phyloP scores from a whole-genome alignment of 192 early-diverging fungal species.

The Phycomyces blakesleeanus region DNA sequence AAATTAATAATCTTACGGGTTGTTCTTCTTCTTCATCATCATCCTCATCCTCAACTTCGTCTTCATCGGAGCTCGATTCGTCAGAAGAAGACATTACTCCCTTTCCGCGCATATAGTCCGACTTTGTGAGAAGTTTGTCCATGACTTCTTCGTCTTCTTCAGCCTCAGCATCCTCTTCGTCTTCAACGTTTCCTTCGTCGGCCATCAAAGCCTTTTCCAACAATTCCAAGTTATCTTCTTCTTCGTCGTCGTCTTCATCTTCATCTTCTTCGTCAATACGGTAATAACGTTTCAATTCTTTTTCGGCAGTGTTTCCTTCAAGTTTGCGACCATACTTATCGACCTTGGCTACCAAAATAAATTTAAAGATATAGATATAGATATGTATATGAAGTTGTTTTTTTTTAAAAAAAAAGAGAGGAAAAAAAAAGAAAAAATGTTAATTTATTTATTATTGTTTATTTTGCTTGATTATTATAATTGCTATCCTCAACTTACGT shows the following conservation, averaged over 20 bases:
- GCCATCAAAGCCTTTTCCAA: slow-evolving; percentile 39
- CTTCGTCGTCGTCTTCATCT: slow-evolving; percentile 35
- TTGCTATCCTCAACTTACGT: slow-evolving; percentile 37
- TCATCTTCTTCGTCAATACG: slow-evolving; percentile 58
- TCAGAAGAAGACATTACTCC: slow-evolving; percentile 64
- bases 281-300: slow-evolving; percentile 74
- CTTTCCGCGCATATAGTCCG: slow-evolving; percentile 80
- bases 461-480: background rate
- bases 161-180: slow-evolving; percentile 37
- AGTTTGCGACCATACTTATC: slow-evolving; percentile 74
- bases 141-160: slow-evolving; percentile 19
- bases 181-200: slow-evolving; percentile 32
- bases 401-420: too few relatives aligned
- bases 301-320: slow-evolving; percentile 38
- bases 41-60: slow-evolving; percentile 34
- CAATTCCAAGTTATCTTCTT: slow-evolving; percentile 33
- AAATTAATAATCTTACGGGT: slow-evolving; percentile 9
- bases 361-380: too few relatives aligned
- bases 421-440: too few relatives aligned
- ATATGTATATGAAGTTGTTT: too few relatives aligned
- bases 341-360: slow-evolving; percentile 67
- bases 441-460: background rate
- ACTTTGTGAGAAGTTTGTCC: slow-evolving; percentile 3
- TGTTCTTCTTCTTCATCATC: slow-evolving; percentile 44
- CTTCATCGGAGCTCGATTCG: slow-evolving; percentile 47